A percentile compares a stretch with the other conserved stretches of the same genome.
phyloP scores from a whole-genome alignment of 257 asterid species.

The Cruciata laevipes region DNA sequence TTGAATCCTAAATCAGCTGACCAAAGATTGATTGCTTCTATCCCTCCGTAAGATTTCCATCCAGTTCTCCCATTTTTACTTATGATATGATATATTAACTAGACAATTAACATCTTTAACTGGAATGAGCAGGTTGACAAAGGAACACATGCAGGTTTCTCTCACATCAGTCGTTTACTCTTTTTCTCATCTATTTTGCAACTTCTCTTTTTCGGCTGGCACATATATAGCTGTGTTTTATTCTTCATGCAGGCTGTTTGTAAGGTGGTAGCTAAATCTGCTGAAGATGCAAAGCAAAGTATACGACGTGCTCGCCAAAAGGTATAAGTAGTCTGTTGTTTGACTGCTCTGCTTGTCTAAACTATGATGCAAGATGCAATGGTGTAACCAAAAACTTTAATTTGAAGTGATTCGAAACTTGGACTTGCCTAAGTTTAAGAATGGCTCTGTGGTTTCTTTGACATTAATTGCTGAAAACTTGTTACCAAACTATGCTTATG shows the following conservation, averaged over 20 bases:
- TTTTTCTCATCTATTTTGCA: conserved; percentile 6
- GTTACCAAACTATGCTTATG: not conserved
- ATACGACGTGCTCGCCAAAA: conserved; percentile 93
- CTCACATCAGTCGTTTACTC: conserved; percentile 17
- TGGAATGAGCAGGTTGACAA: conserved; percentile 64
- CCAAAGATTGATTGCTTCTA: conserved; percentile 67
- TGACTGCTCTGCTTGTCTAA: not conserved
- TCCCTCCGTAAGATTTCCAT: conserved; percentile 74
- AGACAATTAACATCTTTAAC: conserved; percentile 19
- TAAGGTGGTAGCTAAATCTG: conserved; percentile 79
- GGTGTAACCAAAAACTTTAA: not conserved
- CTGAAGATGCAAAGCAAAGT: conserved; percentile 92
- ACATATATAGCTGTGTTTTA: not conserved
- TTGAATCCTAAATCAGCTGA: conserved; percentile 71
- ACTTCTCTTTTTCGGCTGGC: not conserved
- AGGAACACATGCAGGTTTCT: conserved; percentile 90
- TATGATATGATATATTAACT: not conserved
- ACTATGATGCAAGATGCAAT: conserved; percentile 28
- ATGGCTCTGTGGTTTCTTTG: not conserved
- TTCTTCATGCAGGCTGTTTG: conserved; percentile 67
- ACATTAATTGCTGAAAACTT: not conserved
- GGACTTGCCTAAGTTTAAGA: not conserved
- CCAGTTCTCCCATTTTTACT: not conserved
- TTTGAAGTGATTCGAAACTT: too few species aligned
- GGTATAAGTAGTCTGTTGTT: conserved; percentile 30